Percentiles rank a stretch among this genome's conserved stretches.
Conservation (phyloP, 1,284 basidiomycete species). For the Sanghuangporus sanghuang region DNA sequence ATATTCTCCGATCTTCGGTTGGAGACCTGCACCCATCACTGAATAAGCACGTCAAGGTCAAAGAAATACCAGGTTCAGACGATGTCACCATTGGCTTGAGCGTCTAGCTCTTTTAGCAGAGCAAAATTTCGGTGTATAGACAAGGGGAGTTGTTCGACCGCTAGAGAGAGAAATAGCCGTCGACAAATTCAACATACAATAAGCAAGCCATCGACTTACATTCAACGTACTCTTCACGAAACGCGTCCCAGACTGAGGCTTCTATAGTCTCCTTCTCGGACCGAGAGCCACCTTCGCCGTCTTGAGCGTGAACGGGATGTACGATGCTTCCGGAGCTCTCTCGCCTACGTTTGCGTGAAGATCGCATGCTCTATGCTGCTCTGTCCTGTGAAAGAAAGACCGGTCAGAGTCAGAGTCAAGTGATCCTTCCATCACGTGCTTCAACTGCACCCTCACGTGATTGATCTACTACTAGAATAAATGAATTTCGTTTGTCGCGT, state of each 20-base stretch:
- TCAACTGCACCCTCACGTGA: background rate
- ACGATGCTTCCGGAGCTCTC: background rate
- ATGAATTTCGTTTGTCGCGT: background rate
- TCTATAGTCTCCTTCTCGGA: slow-evolving; percentile 37
- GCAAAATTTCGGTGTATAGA: slow-evolving; percentile 78
- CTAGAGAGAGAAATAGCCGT: slow-evolving; percentile 31
- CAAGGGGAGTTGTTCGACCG: slow-evolving; percentile 83
- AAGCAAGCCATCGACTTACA: slow-evolving; percentile 32
- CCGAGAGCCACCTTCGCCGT: slow-evolving; percentile 22
- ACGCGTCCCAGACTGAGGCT: slow-evolving; percentile 66
- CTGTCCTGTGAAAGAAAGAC: background rate
- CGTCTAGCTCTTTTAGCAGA: slow-evolving; percentile 78
- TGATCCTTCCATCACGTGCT: background rate
- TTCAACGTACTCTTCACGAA: slow-evolving; percentile 79
- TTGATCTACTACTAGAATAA: background rate
- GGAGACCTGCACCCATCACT: background rate
- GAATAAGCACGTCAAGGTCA: background rate
- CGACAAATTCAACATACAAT: background rate
- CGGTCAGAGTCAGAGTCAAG: background rate
- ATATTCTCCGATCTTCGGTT: slow-evolving; percentile 4
- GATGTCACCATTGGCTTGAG: slow-evolving; percentile 55
- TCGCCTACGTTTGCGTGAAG: slow-evolving; percentile 12
- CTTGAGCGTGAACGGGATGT: background rate
- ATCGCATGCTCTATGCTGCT: background rate
- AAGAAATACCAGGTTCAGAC: slow-evolving; percentile 21